These are phyloP conservation scores for Odonthalia washingtoniensis DNA, from an alignment of 31 red algal species.

Conservation along the genomic window DNA sequence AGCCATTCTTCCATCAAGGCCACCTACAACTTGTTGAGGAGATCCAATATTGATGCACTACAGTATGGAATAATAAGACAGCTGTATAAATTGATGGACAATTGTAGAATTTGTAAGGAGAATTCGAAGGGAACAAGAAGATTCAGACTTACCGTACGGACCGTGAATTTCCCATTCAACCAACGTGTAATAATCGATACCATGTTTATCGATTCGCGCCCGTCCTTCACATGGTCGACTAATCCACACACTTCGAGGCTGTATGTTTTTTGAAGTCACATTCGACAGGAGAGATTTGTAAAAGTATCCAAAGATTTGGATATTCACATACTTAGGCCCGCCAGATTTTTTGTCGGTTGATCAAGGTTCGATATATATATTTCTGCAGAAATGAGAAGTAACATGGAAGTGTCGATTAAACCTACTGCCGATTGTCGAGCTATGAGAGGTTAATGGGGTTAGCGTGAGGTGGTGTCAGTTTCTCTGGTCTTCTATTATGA, in stretches of 20 bases:
- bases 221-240: conserved; percentile 42
- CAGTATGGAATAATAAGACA: background rate
- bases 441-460: no score
- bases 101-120: background rate
- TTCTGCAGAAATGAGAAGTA: no score
- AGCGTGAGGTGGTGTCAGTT: no score
- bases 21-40: background rate
- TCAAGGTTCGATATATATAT: no score
- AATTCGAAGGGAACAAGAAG: background rate
- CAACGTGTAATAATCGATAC: no score
- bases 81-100: background rate
- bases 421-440: no score
- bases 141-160: conserved; percentile 10
- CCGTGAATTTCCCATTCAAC: conserved; percentile 29
- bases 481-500: no score
- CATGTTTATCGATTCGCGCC: conserved; percentile 39
- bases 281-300: conserved; percentile 16
- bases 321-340: no score
- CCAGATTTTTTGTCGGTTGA: no score
- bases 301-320: conserved; percentile 16
- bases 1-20: background rate
- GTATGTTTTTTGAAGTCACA: conserved; percentile 8
- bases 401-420: no score
- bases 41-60: background rate
- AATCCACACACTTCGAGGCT: conserved; percentile 43